A percentile compares a stretch with the other conserved stretches of the same genome.
Conservation (phyloP, 2,329 filamentous ascomycete species). For the Byssochlamys sp. region DNA sequence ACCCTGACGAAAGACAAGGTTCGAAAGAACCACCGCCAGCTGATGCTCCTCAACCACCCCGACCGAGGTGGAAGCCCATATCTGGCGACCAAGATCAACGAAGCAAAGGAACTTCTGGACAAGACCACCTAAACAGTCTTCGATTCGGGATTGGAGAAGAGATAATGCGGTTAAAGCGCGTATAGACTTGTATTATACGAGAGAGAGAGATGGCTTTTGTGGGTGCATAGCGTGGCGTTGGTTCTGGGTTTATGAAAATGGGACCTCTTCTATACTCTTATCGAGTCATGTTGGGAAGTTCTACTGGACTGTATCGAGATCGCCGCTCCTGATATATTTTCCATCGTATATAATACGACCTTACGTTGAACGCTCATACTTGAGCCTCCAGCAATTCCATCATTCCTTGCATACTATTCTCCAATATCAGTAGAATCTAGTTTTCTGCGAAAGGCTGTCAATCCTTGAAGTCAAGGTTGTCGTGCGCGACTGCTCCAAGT, state of each 20-base stretch:
- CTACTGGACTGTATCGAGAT: slow-evolving; percentile 60
- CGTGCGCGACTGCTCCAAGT: too few species aligned
- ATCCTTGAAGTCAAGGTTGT: too few species aligned
- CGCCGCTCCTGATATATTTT: slow-evolving; percentile 51
- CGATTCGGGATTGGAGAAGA: neutral
- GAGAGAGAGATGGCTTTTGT: slow-evolving; percentile 16
- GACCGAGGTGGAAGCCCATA: slow-evolving; percentile 95
- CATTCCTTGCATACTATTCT: neutral
- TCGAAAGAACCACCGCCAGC: slow-evolving; percentile 84
- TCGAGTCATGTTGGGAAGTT: slow-evolving; percentile 56
- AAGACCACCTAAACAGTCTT: slow-evolving; percentile 43
- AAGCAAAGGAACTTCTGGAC: slow-evolving; percentile 92
- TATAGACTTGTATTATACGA: slow-evolving; percentile 10
- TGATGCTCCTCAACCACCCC: slow-evolving; percentile 97
- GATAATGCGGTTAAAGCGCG: neutral
- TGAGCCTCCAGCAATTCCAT: neutral
- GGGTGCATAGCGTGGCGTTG: slow-evolving; percentile 35
- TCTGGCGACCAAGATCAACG: slow-evolving; percentile 93
- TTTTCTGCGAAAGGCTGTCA: too few species aligned
- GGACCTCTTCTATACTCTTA: slow-evolving; percentile 11
- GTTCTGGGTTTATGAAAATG: slow-evolving; percentile 20
- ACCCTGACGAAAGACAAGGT: slow-evolving; percentile 83
- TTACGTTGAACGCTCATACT: neutral
- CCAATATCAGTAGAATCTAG: too few species aligned
- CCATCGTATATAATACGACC: slow-evolving; percentile 6